A percentile compares a stretch with the other conserved stretches of the same genome.
phyloP scores from a whole-genome alignment of 2,329 filamentous ascomycete species.

The Pseudogymnoascus sp. region DNA sequence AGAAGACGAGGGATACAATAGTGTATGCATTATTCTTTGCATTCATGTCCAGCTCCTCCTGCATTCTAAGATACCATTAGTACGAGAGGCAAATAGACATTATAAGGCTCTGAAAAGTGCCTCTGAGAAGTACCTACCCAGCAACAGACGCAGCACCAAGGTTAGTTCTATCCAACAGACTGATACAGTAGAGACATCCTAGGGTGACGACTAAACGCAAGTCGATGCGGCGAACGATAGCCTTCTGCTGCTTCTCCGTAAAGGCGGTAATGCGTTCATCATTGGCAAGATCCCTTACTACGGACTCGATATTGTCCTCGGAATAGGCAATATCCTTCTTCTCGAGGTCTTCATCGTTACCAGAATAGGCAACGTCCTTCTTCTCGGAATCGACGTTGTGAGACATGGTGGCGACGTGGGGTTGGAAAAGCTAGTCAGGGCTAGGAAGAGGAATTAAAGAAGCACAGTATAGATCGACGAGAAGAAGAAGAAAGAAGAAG shows the following conservation, averaged over 20 bases:
- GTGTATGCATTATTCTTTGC: conserved; percentile 13
- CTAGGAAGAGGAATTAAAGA: too few species aligned
- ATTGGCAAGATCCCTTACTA: neutral
- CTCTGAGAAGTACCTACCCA: conserved; percentile 37
- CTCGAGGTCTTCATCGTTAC: neutral
- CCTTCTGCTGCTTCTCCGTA: conserved; percentile 54
- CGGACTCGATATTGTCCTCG: neutral
- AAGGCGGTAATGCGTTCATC: conserved; percentile 32
- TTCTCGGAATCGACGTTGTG: conserved; percentile 7
- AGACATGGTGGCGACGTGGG: too few species aligned
- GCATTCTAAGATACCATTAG: neutral
- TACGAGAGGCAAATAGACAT: neutral
- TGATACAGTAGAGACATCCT: conserved; percentile 65
- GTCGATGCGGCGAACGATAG: conserved; percentile 65
- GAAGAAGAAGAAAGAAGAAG: too few species aligned
- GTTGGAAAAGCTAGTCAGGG: too few species aligned
- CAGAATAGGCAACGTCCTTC: neutral
- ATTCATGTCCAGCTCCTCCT: neutral
- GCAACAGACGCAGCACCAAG: conserved; percentile 67
- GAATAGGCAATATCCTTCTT: neutral
- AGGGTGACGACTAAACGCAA: conserved; percentile 54
- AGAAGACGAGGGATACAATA: neutral
- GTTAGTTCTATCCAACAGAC: conserved; percentile 74
- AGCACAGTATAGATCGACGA: too few species aligned
- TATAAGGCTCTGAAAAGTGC: neutral